These are phyloP conservation scores for Ustulina deusta DNA, from an alignment of 2,329 filamentous ascomycete species.

Conservation along the genomic window DNA sequence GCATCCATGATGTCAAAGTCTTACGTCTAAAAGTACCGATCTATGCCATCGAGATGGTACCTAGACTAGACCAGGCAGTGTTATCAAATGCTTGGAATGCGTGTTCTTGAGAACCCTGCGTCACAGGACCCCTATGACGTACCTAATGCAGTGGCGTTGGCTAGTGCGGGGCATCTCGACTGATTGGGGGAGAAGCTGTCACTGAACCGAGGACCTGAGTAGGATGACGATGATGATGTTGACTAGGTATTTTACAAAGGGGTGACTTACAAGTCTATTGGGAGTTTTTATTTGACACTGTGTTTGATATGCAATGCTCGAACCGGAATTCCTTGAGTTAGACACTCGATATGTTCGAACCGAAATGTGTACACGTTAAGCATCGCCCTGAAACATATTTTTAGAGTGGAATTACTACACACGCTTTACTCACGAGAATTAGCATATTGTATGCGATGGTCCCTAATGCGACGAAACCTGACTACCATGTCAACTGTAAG, in stretches of 20 bases:
- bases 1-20: conserved; percentile 39
- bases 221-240: too few relatives aligned
- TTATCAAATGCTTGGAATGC: conserved; percentile 19
- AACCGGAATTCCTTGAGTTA: too few relatives aligned
- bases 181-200: neutral
- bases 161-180: conserved; percentile 16
- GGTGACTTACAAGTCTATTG: too few relatives aligned
- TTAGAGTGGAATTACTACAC: too few relatives aligned
- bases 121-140: conserved; percentile 40
- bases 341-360: too few relatives aligned
- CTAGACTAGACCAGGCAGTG: neutral
- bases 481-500: too few relatives aligned
- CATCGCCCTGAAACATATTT: too few relatives aligned
- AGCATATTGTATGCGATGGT: too few relatives aligned
- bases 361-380: too few relatives aligned
- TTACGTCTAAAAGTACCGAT: conserved; percentile 23
- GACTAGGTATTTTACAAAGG: neutral
- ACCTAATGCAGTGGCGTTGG: conserved; percentile 18
- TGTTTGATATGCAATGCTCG: neutral
- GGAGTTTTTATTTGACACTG: too few relatives aligned
- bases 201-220: neutral
- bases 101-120: conserved; percentile 19
- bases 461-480: too few relatives aligned
- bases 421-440: too few relatives aligned
- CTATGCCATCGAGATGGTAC: conserved; percentile 1